Evolutionary conservation across 495 filamentous ascomycete genomes (phyloP).

Genomic region (Talaromyces liani): DNA sequence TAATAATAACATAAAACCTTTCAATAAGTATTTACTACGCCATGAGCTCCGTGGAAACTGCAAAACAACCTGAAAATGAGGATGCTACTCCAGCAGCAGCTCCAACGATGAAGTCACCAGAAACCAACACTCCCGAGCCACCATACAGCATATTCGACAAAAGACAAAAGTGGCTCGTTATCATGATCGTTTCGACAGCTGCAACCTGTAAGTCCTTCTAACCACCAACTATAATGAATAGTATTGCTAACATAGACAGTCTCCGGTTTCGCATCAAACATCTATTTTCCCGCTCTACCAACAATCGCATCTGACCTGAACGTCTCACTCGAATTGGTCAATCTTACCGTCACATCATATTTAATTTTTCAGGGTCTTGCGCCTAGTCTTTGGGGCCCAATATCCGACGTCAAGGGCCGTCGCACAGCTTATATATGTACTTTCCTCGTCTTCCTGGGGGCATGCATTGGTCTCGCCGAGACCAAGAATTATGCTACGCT

Average conservation of each 20-base stretch:
- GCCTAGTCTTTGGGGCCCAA: constrained; percentile 42
- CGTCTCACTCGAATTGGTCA: constrained; percentile 36
- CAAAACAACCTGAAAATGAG: not conserved
- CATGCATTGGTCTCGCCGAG: constrained; percentile 41
- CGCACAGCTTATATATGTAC: constrained; percentile 37
- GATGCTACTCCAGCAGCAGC: not conserved
- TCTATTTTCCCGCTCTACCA: constrained; percentile 45
- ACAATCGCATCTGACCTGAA: constrained; percentile 36
- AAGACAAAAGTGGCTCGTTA: constrained; percentile 38
- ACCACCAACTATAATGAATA: constrained; percentile 7
- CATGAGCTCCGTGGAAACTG: not conserved
- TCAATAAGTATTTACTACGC: not conserved
- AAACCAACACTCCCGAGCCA: constrained; percentile 10
- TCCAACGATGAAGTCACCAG: not conserved
- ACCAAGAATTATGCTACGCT: constrained; percentile 39
- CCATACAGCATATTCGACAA: constrained; percentile 42
- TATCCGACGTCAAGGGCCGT: constrained; percentile 43
- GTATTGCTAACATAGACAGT: constrained; percentile 18
- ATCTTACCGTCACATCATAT: constrained; percentile 46
- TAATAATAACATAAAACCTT: not conserved
- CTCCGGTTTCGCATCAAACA: constrained; percentile 47
- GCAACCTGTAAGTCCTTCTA: constrained; percentile 31
- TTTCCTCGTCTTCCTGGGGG: constrained; percentile 39
- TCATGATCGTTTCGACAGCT: constrained; percentile 37
- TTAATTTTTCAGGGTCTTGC: constrained; percentile 45